Evolutionary conservation across 768 basidiomycete genomes (phyloP), one percentile per base, ranked within the genome.

Genomic region (Harrya chromipes): DNA sequence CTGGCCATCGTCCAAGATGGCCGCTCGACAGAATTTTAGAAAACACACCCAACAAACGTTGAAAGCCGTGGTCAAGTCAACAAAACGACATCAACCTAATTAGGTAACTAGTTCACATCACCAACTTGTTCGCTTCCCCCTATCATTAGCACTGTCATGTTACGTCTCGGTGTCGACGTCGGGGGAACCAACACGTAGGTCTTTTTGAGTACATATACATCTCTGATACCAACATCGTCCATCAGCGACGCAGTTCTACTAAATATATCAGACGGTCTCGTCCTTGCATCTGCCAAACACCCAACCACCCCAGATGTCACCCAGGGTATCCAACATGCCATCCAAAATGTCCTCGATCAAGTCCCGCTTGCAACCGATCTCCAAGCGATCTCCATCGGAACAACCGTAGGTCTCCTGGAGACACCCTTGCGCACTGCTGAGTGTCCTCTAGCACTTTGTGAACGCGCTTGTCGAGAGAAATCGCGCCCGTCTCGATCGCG

Each of bases 381-480:
- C 29, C 68, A 77, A 43, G 76, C 78, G 6, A 59, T 85, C 52
- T 74, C 78, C 29, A 79, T 85, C 51, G 84, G 84, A 29, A 84
- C 83, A 0, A 84, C 83, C 0, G 80, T 79, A 43, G 41, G 69
- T 47, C 23, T 26, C 4, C 20, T 14, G 1, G 0, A 7, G 1
- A 4, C 20, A 6, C 4, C 12, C 7, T 11, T 2, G 16, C 16
- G 1, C 26, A 8, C 23, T 8, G 1, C 43, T 54, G 17, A 45
- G 1, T 13, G 14, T 4, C 7, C 17, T 24, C 17, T 19, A 75
- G 70, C 76, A 79, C 59, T 81, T 81, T 49, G 71, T 82, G 21
- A 82, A 85, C 53, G 81, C 82, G 1, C 75, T 86, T 3, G 71
- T 85, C 16, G 81, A 84, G 65, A 62, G 74, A 21, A 77, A 84